Evolutionary conservation across 2,329 filamentous ascomycete species (phyloP).

Genomic region (Xylariaceae sp.): DNA sequence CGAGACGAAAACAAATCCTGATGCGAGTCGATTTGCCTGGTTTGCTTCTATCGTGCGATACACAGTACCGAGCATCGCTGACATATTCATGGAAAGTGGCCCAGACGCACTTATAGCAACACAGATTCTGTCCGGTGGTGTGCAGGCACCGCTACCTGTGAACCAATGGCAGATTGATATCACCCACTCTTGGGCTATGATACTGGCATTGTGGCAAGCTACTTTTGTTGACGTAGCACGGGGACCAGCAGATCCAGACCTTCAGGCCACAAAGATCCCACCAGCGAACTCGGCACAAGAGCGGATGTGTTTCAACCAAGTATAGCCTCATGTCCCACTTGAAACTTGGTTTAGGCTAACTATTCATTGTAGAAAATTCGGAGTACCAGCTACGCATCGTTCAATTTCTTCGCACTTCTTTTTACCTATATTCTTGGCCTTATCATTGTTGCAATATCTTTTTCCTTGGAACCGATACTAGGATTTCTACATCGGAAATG

Average conservation of each 20-base stretch:
- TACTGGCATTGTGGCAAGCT: background rate
- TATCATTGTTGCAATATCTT: background rate
- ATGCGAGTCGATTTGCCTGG: background rate
- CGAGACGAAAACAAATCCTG: background rate
- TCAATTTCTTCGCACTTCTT: slow-evolving; percentile 7
- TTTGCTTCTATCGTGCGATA: background rate
- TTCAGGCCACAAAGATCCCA: background rate
- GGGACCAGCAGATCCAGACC: background rate
- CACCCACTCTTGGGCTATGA: background rate
- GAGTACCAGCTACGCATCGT: background rate
- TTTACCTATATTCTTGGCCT: background rate
- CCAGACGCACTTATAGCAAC: background rate
- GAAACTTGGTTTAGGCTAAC: too few species aligned
- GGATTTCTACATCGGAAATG: background rate
- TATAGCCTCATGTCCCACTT: too few species aligned
- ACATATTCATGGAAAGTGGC: background rate
- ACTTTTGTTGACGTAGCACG: background rate
- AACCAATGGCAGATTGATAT: slow-evolving; percentile 18
- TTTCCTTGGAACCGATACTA: background rate
- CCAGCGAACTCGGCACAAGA: background rate
- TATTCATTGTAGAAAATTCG: slow-evolving; percentile 5
- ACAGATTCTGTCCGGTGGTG: background rate
- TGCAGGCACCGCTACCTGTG: background rate
- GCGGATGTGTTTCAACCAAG: slow-evolving; percentile 1
- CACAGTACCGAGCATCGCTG: background rate